Base-by-base conservation (phyloP, 495 filamentous ascomycete genomes). In the Penicillium lividum region DNA sequence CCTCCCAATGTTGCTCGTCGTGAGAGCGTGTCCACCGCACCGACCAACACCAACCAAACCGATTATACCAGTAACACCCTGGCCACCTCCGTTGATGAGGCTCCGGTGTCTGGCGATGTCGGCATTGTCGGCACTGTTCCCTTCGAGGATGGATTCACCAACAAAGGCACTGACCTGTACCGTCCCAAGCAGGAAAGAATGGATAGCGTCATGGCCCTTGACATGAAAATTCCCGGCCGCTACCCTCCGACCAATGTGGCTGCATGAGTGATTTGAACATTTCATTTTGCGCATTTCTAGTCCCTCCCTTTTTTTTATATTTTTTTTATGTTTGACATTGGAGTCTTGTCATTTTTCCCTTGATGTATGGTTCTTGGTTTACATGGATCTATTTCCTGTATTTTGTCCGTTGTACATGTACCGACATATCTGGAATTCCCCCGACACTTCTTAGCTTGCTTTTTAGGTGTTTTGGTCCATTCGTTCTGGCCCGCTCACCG, bases 21-120 rank as follows among this genome's bases (percentile, higher is more conserved):
- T 15, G 74, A 71, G 56, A 77, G 70, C 57, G 68, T 68, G 0
- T 77, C 75, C n/a, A 77, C 74, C 3, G 72, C 64, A 4, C 72
- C 68, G 6, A 76, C 76, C 38, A 70, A 65, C 56, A 73, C 74
- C 29, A 74, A 77, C 43, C 56, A 50, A 47, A 77, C 72, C 6
- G 62, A 76, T 33, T 65, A 71, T 54, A 76, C 71, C 3, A 73
- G 73, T 54, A 70, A 71, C 47, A 76, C 70, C 27, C 33, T 73
- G 28, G 69, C 72, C 13, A 77, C 71, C 16, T 78, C 73, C 0
- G 56, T 76, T 10, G 72, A 74, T 44, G 72, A 73, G 18, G 59
- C 51, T 3, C 46, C 53, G 0, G 7, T 2, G 8, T 36, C 33
- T 11, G 33, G 33, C 8, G 40, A 46, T 13, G 36, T 49, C 1